Evolutionary conservation across 2,329 filamentous ascomycete species (phyloP), one percentile per base, ranked within the genome.

Genomic region (Madurella fahalii): DNA sequence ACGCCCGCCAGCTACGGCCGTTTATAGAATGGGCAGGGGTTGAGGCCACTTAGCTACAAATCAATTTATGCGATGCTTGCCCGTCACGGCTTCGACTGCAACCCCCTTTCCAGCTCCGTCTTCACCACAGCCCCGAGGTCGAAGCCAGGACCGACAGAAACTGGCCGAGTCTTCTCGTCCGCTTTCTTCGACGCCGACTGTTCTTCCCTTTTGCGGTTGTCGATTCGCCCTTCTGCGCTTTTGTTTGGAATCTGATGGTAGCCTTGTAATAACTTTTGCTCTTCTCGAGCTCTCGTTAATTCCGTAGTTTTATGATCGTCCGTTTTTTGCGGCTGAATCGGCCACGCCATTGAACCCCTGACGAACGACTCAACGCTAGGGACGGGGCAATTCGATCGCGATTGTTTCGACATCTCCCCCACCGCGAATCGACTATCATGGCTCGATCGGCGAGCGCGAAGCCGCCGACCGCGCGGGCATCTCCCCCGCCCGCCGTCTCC

Each of bases 281-380:
- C 65, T 74, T 75, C 71, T 61, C 63, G 65, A 74, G n/a, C 72
- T 70, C 62, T 75, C 72, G 64, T 74, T 75, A 64, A 65, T 54
- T 49, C 56, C 39, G 47, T 25, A 25, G 53, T 60, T 63, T 58
- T 48, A 57, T 58, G 52, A 56, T 57, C 54, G 50, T 42, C 52
- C 16, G 25, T 45, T 46, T 47, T 37, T 53, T 51, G 40, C 49
- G 55, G 56, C 56, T 50, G 53, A 54, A 47, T 42, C 53, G 54
- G 51, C 50, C 50, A 48, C 45, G 15, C 53, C 51, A 34, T 37
- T 30, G 40, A 51, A 50, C 43, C 49, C 47, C 50, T 34, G 37
- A 43, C 50, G 11, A 20, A 31, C 42, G 25, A 47, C 47, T n/a
- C 32, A 5, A 42, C 25, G 3, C 17, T 2, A 18, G 34, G 45